These are phyloP conservation scores for Hypoxylon lenormandii DNA, from an alignment of 495 filamentous ascomycete species.

Conservation along the genomic window DNA sequence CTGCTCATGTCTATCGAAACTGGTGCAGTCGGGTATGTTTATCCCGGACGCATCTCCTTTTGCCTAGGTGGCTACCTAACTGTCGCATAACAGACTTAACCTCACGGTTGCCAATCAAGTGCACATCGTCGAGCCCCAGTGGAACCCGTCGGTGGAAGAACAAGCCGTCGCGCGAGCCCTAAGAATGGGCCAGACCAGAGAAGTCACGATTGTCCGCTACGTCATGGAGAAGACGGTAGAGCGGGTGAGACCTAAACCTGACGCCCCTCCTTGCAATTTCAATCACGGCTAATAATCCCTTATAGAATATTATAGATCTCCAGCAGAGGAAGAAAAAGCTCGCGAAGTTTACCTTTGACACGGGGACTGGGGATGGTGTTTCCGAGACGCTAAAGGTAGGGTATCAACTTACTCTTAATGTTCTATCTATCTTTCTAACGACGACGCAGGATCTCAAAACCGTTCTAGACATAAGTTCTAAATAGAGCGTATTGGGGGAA, in stretches of 20 bases:
- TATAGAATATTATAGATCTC: conserved; percentile 31
- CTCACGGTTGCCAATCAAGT: conserved; percentile 62
- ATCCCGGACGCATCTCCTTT: too few relatives aligned
- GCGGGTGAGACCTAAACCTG: conserved; percentile 50
- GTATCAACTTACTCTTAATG: too few relatives aligned
- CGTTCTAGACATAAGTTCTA: background rate
- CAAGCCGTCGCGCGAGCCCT: conserved; percentile 64
- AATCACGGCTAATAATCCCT: background rate
- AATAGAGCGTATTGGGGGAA: background rate
- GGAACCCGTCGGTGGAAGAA: conserved; percentile 67
- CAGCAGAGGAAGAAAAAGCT: conserved; percentile 33
- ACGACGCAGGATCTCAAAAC: background rate
- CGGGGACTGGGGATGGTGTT: background rate
- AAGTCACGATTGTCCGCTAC: conserved; percentile 61
- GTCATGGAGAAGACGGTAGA: conserved; percentile 63
- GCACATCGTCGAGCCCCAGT: conserved; percentile 66
- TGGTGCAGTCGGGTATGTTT: conserved; percentile 62
- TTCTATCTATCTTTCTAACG: background rate
- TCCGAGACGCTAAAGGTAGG: background rate
- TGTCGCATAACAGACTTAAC: conserved; percentile 55
- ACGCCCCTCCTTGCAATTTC: background rate
- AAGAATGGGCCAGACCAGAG: conserved; percentile 61
- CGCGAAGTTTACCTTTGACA: conserved; percentile 31
- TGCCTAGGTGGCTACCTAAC: too few relatives aligned
- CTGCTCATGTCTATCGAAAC: conserved; percentile 68